phyloP scores from a whole-genome alignment of 169 alveolate species.

The Plasmodium blacklocki region DNA sequence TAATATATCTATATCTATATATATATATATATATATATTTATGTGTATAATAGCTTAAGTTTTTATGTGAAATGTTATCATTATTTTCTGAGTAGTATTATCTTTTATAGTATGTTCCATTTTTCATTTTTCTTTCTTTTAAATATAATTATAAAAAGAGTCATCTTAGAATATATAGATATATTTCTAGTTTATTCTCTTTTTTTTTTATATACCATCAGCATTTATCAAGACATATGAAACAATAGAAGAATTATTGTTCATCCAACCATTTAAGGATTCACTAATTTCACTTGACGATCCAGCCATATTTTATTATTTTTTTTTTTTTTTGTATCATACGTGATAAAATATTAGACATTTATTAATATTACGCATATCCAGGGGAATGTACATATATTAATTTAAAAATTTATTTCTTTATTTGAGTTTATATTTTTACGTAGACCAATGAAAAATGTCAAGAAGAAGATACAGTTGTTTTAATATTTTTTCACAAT shows the following conservation, averaged over 20 bases:
- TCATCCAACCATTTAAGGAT: constrained; percentile 71
- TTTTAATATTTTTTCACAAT: too few relatives aligned
- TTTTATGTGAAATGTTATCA: too few relatives aligned
- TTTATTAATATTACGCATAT: background rate
- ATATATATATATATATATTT: background rate
- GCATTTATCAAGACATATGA: constrained; percentile 59
- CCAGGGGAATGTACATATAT: background rate
- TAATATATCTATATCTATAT: background rate
- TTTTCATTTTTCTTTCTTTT: too few relatives aligned
- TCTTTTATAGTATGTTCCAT: background rate
- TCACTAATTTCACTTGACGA: constrained; percentile 74
- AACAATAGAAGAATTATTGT: constrained; percentile 39
- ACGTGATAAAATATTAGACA: background rate
- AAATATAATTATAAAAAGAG: too few relatives aligned
- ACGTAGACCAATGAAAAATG: too few relatives aligned
- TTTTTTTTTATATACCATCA: constrained; percentile 32
- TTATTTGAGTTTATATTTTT: background rate
- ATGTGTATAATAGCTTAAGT: background rate
- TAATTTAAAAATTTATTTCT: background rate
- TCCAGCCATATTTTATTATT: constrained; percentile 51
- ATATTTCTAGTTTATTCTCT: background rate
- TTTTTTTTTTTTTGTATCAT: background rate
- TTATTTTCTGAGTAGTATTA: background rate
- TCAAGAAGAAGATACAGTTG: too few relatives aligned
- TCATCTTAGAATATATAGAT: too few relatives aligned